phyloP scores from a whole-genome alignment of 805 yeast species.

The Cyberlindnera samutprakarnensis region DNA sequence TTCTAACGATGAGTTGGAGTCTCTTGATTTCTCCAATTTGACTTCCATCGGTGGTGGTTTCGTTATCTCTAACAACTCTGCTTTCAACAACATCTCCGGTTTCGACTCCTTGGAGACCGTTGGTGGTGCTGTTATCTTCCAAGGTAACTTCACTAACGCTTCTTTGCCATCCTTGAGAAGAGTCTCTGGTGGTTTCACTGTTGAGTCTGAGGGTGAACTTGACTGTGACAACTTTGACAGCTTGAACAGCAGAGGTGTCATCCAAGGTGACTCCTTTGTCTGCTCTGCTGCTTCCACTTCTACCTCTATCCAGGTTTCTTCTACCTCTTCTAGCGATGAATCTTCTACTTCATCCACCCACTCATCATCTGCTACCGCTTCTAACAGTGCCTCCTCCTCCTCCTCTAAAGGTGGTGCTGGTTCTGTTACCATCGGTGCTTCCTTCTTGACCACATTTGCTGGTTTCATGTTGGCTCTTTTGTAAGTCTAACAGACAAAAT shows the following conservation, averaged over 20 bases:
- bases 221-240: conserved; percentile 72
- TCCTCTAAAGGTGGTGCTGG: conserved; percentile 31
- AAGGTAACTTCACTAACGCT: conserved; percentile 78
- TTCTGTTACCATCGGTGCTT: conserved; percentile 36
- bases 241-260: conserved; percentile 69
- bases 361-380: conserved; percentile 16
- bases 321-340: conserved; percentile 24
- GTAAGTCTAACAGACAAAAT: conserved; percentile 28
- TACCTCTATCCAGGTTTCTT: conserved; percentile 33
- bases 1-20: conserved; percentile 67
- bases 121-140: conserved; percentile 81
- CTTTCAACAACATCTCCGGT: conserved; percentile 57
- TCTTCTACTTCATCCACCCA: conserved; percentile 24
- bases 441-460: conserved; percentile 41
- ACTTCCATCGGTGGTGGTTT: conserved; percentile 88
- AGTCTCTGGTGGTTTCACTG: conserved; percentile 88
- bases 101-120: conserved; percentile 67
- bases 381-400: conserved; percentile 15
- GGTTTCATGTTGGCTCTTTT: conserved; percentile 35
- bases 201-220: conserved; percentile 71
- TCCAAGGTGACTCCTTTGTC: conserved; percentile 83
- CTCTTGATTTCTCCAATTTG: conserved; percentile 62
- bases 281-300: conserved; percentile 59
- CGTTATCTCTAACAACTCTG: conserved; percentile 77
- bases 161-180: conserved; percentile 63